Evolutionary conservation across 805 yeast genomes (phyloP).

Genomic region (Komagataella phaffii): DNA sequence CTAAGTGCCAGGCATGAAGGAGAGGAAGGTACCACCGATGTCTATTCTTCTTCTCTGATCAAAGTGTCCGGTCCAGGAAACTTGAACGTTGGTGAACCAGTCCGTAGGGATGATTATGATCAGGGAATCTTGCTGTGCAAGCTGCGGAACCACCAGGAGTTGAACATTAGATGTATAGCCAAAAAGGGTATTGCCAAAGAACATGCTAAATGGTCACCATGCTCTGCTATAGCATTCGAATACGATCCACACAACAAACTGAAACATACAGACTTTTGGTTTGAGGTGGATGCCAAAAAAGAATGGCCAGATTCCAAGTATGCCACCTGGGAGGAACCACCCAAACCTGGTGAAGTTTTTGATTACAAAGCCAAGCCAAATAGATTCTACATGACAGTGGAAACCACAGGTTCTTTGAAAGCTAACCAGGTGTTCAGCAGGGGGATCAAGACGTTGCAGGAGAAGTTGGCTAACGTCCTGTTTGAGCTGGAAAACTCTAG

Average conservation of each 20-base stretch:
- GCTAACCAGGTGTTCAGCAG: constrained; percentile 83
- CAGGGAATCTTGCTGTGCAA: constrained; percentile 89
- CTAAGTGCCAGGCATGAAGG: constrained; percentile 76
- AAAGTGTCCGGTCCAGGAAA: constrained; percentile 19
- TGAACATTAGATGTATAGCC: constrained; percentile 83
- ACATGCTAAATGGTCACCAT: constrained; percentile 98
- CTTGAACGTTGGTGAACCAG: constrained; percentile 62
- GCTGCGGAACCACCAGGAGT: constrained; percentile 83
- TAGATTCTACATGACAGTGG: constrained; percentile 78
- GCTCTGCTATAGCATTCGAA: constrained; percentile 91
- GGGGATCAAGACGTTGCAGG: constrained; percentile 75
- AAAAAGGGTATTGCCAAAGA: constrained; percentile 96
- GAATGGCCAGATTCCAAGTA: constrained; percentile 93
- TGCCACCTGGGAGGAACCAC: constrained; percentile 94
- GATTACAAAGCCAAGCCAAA: constrained; percentile 76
- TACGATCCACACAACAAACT: constrained; percentile 99
- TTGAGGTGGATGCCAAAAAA: constrained; percentile 70
- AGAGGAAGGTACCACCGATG: constrained; percentile 76
- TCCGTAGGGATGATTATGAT: constrained; percentile 60
- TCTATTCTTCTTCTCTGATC: constrained; percentile 72
- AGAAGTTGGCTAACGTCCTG: constrained; percentile 80
- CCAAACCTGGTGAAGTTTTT: constrained; percentile 73
- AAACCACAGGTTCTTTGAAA: constrained; percentile 79
- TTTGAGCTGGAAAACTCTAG: constrained; percentile 51
- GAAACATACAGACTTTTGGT: constrained; percentile 94